These are phyloP conservation scores for Mucor indicus DNA, from an alignment of 371 early-diverging fungal species.

Conservation along the genomic window DNA sequence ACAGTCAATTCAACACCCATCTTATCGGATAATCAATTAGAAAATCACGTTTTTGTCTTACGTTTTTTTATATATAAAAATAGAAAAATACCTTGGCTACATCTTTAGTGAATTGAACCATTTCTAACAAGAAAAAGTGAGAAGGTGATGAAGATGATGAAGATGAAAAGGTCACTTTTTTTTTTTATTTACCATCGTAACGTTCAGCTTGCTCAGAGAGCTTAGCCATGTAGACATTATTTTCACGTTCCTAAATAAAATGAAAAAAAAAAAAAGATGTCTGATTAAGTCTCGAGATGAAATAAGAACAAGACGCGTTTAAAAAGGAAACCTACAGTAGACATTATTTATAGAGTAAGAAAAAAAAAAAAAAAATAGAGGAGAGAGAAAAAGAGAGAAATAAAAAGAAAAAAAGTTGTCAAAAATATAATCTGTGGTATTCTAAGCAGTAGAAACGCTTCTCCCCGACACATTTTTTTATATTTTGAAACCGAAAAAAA, in stretches of 20 bases:
- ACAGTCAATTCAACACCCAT: constrained; percentile 80
- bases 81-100: constrained; percentile 52
- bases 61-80: background rate
- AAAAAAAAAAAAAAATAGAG: constrained; percentile 1
- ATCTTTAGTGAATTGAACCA: constrained; percentile 93
- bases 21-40: constrained; percentile 13
- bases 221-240: constrained; percentile 89
- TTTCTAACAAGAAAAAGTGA: constrained; percentile 61
- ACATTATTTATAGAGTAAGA: constrained; percentile 3
- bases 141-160: background rate
- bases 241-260: constrained; percentile 42
- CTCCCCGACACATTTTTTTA: too few relatives aligned
- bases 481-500: too few relatives aligned
- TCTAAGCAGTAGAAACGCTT: background rate
- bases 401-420: background rate
- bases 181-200: constrained; percentile 82
- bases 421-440: background rate
- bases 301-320: background rate
- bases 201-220: constrained; percentile 99
- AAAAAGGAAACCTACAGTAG: constrained; percentile 6
- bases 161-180: background rate
- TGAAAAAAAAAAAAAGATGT: background rate
- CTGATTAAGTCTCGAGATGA: background rate
- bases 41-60: constrained; percentile 1
- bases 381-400: background rate